phyloP scores from a whole-genome alignment of 192 early-diverging fungal genomes.

The Backusella morwellensis region DNA sequence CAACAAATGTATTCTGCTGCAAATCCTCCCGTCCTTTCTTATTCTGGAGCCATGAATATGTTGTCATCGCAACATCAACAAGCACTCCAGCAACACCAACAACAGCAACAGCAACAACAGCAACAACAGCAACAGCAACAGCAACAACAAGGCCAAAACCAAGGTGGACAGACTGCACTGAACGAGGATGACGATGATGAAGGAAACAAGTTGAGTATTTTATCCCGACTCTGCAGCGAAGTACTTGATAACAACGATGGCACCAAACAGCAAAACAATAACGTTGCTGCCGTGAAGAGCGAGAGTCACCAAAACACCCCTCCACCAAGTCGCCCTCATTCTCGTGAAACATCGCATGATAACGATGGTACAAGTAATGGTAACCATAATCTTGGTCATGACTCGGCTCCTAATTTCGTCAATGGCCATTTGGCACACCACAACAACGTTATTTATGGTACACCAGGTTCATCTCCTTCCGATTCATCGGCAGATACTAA shows the following conservation, averaged over 20 bases:
- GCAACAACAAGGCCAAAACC: conserved; percentile 10
- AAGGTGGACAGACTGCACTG: not conserved
- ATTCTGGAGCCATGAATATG: conserved; percentile 21
- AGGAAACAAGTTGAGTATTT: conserved; percentile 29
- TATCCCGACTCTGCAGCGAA: conserved; percentile 34
- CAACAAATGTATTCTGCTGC: conserved; percentile 22
- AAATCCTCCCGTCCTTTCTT: conserved; percentile 14
- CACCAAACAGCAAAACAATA: conserved; percentile 15
- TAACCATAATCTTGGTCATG: conserved; percentile 14
- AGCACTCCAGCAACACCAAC: not conserved
- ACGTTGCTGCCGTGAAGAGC: not conserved
- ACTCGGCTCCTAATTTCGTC: conserved; percentile 28
- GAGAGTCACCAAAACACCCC: conserved; percentile 21
- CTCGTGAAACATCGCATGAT: conserved; percentile 24
- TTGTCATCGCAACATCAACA: conserved; percentile 20
- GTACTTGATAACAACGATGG: conserved; percentile 25
- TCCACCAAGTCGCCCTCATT: conserved; percentile 32
- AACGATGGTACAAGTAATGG: not conserved
- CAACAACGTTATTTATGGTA: conserved; percentile 20
- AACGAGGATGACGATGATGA: conserved; percentile 25
- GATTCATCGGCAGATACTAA: conserved; percentile 15
- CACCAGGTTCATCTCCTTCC: conserved; percentile 31
- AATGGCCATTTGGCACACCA: conserved; percentile 29
- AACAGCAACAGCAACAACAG: not conserved
- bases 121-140: conserved; percentile 4